phyloP scores from a whole-genome alignment of 306 rosid genomes.

The Gynostemma pentaphyllum region DNA sequence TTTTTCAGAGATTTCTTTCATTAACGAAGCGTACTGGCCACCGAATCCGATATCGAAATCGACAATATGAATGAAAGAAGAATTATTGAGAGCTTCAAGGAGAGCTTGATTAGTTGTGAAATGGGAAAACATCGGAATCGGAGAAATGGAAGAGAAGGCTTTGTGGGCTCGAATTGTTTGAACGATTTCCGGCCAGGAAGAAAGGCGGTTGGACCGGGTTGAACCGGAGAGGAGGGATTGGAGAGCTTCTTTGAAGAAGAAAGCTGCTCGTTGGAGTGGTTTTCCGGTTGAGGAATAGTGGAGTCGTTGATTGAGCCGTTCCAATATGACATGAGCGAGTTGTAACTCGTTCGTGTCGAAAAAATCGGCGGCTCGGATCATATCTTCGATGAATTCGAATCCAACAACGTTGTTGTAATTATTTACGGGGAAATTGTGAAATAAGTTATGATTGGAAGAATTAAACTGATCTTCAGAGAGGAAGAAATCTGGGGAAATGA shows the following conservation, averaged over 20 bases:
- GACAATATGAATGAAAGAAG: conserved; percentile 50
- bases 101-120: conserved; percentile 84
- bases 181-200: conserved; percentile 59
- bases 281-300: conserved; percentile 33
- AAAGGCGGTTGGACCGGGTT: conserved; percentile 27
- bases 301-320: conserved; percentile 62
- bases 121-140: conserved; percentile 75
- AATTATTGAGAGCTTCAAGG: conserved; percentile 47
- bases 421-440: conserved; percentile 14
- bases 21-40: conserved; percentile 71
- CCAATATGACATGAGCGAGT: conserved; percentile 52
- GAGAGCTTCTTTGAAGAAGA: conserved; percentile 70
- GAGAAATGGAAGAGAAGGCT: conserved; percentile 58
- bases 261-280: conserved; percentile 56
- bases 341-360: conserved; percentile 54
- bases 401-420: conserved; percentile 26
- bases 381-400: conserved; percentile 56
- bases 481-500: conserved; percentile 30
- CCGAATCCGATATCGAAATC: conserved; percentile 88
- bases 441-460: conserved; percentile 24
- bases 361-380: conserved; percentile 64
- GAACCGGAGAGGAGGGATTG: conserved; percentile 57
- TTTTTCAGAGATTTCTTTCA: conserved; percentile 66
- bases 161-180: conserved; percentile 52
- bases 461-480: conserved; percentile 42